These are phyloP conservation scores for Prosopis cineraria DNA, from an alignment of 306 rosid genomes.

Conservation along the genomic window DNA sequence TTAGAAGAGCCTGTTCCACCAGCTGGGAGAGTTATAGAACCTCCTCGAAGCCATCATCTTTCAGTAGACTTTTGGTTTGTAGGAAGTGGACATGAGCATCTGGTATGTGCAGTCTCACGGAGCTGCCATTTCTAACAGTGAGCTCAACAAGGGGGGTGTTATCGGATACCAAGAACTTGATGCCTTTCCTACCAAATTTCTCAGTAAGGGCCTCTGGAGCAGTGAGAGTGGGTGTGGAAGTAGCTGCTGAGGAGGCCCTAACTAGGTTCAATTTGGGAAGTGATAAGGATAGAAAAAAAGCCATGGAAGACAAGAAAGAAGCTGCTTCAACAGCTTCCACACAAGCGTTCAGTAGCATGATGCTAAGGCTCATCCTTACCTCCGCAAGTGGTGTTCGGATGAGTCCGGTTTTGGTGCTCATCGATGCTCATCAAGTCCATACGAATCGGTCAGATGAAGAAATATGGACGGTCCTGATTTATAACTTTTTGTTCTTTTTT, in stretches of 20 bases:
- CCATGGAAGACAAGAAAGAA: constrained; percentile 57
- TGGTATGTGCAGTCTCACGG: constrained; percentile 77
- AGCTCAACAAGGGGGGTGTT: constrained; percentile 65
- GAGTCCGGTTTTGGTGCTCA: no score
- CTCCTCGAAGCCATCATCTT: constrained; percentile 83
- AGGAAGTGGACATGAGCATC: constrained; percentile 83
- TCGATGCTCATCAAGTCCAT: no score
- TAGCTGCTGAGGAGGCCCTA: constrained; percentile 49
- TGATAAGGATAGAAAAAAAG: constrained; percentile 82
- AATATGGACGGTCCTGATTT: no score
- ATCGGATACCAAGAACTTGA: constrained; percentile 64
- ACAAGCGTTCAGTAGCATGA: constrained; percentile 41
- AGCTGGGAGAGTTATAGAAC: constrained; percentile 68
- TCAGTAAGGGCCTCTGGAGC: constrained; percentile 63
- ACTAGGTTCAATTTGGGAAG: constrained; percentile 64
- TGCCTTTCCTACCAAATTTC: constrained; percentile 74
- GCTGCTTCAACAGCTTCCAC: constrained; percentile 52
- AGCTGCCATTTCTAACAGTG: constrained; percentile 83
- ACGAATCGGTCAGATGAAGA: no score
- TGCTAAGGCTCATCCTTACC: constrained; percentile 54
- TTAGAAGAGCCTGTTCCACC: constrained; percentile 42
- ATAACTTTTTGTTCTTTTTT: no score
- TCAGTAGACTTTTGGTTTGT: constrained; percentile 88
- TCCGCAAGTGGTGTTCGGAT: constrained; percentile 36
- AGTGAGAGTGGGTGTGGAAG: constrained; percentile 36